phyloP scores from a whole-genome alignment of 108 stramenopile species.

The Pseudonitzschia pungens region DNA sequence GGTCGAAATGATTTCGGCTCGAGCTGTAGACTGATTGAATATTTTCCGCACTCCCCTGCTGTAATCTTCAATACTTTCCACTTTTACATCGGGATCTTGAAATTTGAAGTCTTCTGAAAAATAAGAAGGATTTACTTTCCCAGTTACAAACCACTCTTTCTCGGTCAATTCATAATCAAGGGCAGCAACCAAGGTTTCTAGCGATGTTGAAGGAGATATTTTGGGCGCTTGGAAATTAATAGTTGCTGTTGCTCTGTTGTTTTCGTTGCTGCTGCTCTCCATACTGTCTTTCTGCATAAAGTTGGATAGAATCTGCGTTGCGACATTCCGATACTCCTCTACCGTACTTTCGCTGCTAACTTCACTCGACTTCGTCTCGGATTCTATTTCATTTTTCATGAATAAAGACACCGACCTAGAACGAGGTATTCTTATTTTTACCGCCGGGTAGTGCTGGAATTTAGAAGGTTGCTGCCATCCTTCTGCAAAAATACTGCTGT shows the following conservation, averaged over 20 bases:
- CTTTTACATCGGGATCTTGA: constrained; percentile 84
- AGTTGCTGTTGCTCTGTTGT: constrained; percentile 20
- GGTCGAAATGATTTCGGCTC: constrained; percentile 76
- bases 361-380: neutral
- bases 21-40: constrained; percentile 67
- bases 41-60: constrained; percentile 67
- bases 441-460: neutral
- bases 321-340: constrained; percentile 62
- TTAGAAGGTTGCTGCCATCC: neutral
- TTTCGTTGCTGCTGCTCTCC: neutral
- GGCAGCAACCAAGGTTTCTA: constrained; percentile 49
- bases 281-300: constrained; percentile 52
- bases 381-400: neutral
- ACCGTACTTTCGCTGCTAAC: constrained; percentile 3
- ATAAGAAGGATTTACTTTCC: constrained; percentile 71
- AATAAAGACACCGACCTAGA: neutral
- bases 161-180: constrained; percentile 67
- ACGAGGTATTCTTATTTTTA: neutral
- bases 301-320: constrained; percentile 61
- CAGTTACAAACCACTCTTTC: constrained; percentile 89
- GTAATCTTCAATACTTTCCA: constrained; percentile 77
- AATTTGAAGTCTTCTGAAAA: constrained; percentile 78
- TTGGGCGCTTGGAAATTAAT: constrained; percentile 58
- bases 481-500: neutral
- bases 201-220: constrained; percentile 19